Percentiles rank a stretch among this genome's conserved stretches.
phyloP scores from a whole-genome alignment of 1,284 basidiomycete species.

The Leccinum fallax region DNA sequence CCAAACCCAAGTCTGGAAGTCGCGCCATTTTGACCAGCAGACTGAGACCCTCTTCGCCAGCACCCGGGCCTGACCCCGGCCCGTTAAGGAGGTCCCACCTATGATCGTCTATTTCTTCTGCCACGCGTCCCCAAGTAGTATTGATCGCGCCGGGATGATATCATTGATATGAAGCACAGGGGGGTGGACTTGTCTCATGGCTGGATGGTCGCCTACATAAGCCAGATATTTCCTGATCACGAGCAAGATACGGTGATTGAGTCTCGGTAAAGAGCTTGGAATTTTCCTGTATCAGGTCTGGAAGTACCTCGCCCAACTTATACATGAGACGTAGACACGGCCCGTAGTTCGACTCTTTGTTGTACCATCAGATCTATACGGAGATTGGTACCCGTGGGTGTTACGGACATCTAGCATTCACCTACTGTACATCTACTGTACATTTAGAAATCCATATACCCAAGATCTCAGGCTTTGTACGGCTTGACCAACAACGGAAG shows the following conservation, averaged over 20 bases:
- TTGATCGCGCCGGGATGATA: conserved; percentile 55
- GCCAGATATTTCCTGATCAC: conserved; percentile 74
- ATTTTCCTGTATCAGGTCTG: conserved; percentile 46
- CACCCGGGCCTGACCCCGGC: conserved; percentile 33
- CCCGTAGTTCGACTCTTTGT: conserved; percentile 52
- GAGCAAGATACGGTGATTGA: conserved; percentile 47
- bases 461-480: background rate
- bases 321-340: conserved; percentile 67
- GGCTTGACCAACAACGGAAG: conserved; percentile 24
- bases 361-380: conserved; percentile 62
- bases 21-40: conserved; percentile 77
- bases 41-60: conserved; percentile 54
- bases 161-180: conserved; percentile 66
- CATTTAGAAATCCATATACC: background rate
- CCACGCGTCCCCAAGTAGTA: conserved; percentile 67
- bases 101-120: conserved; percentile 65
- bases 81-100: conserved; percentile 64
- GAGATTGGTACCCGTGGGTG: background rate
- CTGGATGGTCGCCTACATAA: conserved; percentile 53
- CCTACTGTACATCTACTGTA: background rate
- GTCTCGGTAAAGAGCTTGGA: conserved; percentile 26
- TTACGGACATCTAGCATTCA: no score
- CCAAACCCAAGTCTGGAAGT: conserved; percentile 67
- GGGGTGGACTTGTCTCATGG: conserved; percentile 30
- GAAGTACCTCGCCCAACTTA: conserved; percentile 61